phyloP scores from a whole-genome alignment of 768 basidiomycete species.

The Tricholoma saponaceum region DNA sequence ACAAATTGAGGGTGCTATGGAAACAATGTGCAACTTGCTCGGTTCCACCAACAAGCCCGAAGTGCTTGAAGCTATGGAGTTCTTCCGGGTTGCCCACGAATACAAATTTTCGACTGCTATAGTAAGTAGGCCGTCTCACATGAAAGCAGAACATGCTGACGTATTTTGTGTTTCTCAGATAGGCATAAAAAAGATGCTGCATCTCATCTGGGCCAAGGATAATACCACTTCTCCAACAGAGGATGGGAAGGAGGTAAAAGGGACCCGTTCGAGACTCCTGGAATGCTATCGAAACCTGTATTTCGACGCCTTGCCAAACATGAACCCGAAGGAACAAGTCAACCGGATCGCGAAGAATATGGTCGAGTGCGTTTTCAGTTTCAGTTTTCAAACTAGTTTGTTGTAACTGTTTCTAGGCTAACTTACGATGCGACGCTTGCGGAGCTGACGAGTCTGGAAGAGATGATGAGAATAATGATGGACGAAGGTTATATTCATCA shows the following conservation, averaged over 20 bases:
- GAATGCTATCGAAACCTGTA: conserved; percentile 88
- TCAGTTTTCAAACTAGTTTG: background rate
- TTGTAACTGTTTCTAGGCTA: conserved; percentile 42
- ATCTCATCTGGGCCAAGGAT: conserved; percentile 96
- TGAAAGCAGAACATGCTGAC: conserved; percentile 5
- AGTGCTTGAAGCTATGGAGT: conserved; percentile 83
- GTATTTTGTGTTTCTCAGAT: conserved; percentile 34
- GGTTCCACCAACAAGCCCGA: conserved; percentile 85
- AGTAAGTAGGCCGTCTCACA: conserved; percentile 30
- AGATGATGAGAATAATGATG: conserved; percentile 97
- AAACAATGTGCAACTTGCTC: conserved; percentile 68
- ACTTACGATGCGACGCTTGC: conserved; percentile 93
- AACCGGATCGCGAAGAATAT: conserved; percentile 94
- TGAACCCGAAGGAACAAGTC: conserved; percentile 71
- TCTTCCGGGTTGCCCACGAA: conserved; percentile 78
- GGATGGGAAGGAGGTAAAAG: conserved; percentile 72
- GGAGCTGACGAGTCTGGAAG: conserved; percentile 92
- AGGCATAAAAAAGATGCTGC: conserved; percentile 95
- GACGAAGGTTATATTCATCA: conserved; percentile 76
- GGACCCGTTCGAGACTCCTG: conserved; percentile 79
- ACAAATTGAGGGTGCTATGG: conserved; percentile 56
- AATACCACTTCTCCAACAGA: conserved; percentile 69
- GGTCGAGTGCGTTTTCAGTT: conserved; percentile 68
- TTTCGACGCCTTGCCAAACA: conserved; percentile 74
- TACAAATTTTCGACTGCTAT: conserved; percentile 79